Conservation (phyloP, 352 stramenopile genomes). For the Globisporangium alternatum region DNA sequence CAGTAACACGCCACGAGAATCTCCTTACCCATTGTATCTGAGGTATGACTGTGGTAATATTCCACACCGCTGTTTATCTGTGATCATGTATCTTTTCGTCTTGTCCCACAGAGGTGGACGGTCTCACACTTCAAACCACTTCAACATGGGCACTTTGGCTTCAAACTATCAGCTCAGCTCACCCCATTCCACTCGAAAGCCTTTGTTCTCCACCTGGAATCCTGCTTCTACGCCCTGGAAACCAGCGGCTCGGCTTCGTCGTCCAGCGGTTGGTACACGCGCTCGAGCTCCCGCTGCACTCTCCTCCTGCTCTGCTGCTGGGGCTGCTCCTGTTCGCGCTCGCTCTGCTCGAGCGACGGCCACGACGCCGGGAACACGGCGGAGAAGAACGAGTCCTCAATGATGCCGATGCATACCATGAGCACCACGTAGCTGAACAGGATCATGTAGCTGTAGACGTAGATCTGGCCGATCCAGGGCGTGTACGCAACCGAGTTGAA, state of each 20-base stretch:
- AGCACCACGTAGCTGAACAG: conserved; percentile 89
- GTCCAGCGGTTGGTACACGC: not conserved
- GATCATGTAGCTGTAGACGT: conserved; percentile 85
- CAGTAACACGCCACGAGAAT: too few species aligned
- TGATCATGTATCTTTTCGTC: too few species aligned
- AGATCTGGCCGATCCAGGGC: conserved; percentile 77
- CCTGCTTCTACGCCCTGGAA: not conserved
- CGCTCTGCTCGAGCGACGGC: conserved; percentile 36
- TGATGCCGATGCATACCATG: conserved; percentile 89
- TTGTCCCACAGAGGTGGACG: too few species aligned
- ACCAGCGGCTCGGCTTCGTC: not conserved
- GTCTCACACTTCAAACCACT: too few species aligned
- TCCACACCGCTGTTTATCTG: too few species aligned
- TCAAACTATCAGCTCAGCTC: too few species aligned
- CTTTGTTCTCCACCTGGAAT: too few species aligned
- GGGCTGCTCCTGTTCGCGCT: conserved; percentile 14
- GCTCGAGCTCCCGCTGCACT: not conserved
- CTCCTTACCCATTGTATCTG: too few species aligned
- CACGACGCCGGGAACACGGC: conserved; percentile 69
- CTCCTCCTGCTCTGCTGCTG: not conserved
- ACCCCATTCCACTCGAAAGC: too few species aligned
- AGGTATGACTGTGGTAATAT: too few species aligned
- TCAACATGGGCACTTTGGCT: too few species aligned
- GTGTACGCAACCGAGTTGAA: conserved; percentile 73
- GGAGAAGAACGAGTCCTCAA: conserved; percentile 88